Percentiles rank a stretch among this genome's conserved stretches.
Conservation (phyloP, 2,329 filamentous ascomycete genomes). For the Talaromyces sp. region DNA sequence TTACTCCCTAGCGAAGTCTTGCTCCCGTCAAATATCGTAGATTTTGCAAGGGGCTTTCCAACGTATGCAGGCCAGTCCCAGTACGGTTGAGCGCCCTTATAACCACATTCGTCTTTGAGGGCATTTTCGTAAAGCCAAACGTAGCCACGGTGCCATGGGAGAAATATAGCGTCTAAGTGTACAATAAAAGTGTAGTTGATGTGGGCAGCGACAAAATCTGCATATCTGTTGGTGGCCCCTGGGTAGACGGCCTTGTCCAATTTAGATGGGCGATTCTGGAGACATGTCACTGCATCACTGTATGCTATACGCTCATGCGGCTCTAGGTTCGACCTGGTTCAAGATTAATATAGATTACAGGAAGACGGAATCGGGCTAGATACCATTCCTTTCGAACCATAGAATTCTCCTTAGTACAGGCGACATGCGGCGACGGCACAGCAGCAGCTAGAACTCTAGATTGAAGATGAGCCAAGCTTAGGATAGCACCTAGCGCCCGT, state of each 20-base stretch:
- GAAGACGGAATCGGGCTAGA: not conserved
- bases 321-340: slow-evolving; percentile 26
- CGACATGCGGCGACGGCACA: too few species aligned
- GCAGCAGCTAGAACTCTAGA: too few species aligned
- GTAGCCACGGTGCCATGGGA: slow-evolving; percentile 39
- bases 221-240: slow-evolving; percentile 28
- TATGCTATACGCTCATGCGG: slow-evolving; percentile 23
- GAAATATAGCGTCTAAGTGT: slow-evolving; percentile 28
- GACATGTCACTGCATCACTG: slow-evolving; percentile 28
- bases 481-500: too few species aligned
- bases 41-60: not conserved
- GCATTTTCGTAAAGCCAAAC: slow-evolving; percentile 32
- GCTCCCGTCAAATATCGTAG: not conserved
- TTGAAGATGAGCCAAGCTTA: too few species aligned
- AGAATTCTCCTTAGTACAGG: not conserved
- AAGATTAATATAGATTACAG: not conserved
- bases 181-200: slow-evolving; percentile 31
- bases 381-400: slow-evolving; percentile 3
- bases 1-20: not conserved
- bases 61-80: not conserved
- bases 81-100: slow-evolving; percentile 24
- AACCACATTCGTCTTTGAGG: slow-evolving; percentile 39
- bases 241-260: slow-evolving; percentile 25
- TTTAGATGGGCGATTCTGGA: slow-evolving; percentile 19
- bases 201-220: slow-evolving; percentile 33